Evolutionary conservation across 306 rosid species (phyloP).

Genomic region (Leucaena leucocephala): DNA sequence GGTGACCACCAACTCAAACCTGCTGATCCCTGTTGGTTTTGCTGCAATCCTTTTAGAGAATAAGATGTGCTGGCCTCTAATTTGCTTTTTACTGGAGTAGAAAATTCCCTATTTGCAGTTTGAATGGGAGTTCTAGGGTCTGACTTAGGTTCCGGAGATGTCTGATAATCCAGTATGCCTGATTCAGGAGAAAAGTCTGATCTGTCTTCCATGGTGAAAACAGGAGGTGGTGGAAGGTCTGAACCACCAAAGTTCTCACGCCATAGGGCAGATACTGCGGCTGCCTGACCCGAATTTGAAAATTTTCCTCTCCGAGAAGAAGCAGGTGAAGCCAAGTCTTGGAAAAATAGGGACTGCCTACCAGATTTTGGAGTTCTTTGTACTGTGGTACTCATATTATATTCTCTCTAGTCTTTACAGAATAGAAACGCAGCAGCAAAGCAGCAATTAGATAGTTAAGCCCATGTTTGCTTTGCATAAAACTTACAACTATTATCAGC

Average conservation of each 20-base stretch:
- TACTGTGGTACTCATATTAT: conserved; percentile 62
- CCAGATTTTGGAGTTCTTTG: conserved; percentile 81
- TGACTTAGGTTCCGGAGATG: conserved; percentile 59
- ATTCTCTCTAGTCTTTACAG: background rate
- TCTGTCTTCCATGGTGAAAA: conserved; percentile 69
- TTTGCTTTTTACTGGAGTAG: conserved; percentile 55
- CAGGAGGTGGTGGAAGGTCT: conserved; percentile 78
- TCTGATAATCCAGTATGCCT: conserved; percentile 65
- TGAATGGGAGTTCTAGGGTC: conserved; percentile 53
- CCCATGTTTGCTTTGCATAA: background rate
- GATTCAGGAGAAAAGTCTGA: conserved; percentile 74
- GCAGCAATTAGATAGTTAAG: background rate
- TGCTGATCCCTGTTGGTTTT: conserved; percentile 63
- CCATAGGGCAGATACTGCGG: conserved; percentile 84
- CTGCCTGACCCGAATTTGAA: conserved; percentile 88
- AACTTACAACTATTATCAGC: background rate
- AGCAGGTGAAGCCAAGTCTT: conserved; percentile 89
- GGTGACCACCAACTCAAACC: conserved; percentile 77
- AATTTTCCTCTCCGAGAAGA: conserved; percentile 69
- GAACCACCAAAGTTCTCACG: conserved; percentile 66
- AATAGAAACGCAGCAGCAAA: conserved; percentile 44
- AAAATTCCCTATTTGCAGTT: conserved; percentile 43
- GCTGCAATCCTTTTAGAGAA: conserved; percentile 72
- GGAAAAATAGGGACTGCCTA: conserved; percentile 82
- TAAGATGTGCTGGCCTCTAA: conserved; percentile 83